phyloP scores from a whole-genome alignment of 331 rosid species.

The Saraca asoca region DNA sequence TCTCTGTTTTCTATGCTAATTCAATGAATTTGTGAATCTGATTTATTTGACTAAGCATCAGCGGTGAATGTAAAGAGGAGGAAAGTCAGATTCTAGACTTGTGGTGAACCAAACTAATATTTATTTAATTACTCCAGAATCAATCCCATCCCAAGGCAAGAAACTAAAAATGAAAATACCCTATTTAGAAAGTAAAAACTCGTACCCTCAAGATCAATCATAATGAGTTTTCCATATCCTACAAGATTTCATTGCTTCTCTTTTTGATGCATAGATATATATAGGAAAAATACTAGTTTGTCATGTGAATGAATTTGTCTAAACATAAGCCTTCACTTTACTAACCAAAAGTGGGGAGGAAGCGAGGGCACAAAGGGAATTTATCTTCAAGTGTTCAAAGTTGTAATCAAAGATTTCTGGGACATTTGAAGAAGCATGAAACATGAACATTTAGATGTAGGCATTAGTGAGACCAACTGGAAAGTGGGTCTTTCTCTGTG shows the following conservation, averaged over 20 bases:
- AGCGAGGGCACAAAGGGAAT: slow-evolving; percentile 40
- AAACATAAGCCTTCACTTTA: slow-evolving; percentile 47
- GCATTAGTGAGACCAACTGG: slow-evolving; percentile 44
- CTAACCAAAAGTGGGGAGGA: slow-evolving; percentile 36
- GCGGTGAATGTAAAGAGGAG: slow-evolving; percentile 23
- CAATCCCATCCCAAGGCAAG: slow-evolving; percentile 35
- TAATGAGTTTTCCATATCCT: slow-evolving; percentile 27
- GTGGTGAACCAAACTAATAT: slow-evolving; percentile 19
- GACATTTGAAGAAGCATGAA: slow-evolving; percentile 33
- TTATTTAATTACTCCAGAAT: slow-evolving; percentile 9
- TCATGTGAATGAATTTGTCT: slow-evolving; percentile 31
- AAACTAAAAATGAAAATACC: slow-evolving; percentile 23
- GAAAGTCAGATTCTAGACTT: slow-evolving; percentile 30
- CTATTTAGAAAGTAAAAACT: slow-evolving; percentile 24
- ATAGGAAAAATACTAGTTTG: slow-evolving; percentile 31
- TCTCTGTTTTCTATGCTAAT: slow-evolving; percentile 25
- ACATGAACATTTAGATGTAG: slow-evolving; percentile 39
- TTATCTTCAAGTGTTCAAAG: slow-evolving; percentile 41
- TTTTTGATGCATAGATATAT: slow-evolving; percentile 39
- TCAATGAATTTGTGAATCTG: slow-evolving; percentile 42
- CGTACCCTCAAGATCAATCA: slow-evolving; percentile 31
- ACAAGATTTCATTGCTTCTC: slow-evolving; percentile 40
- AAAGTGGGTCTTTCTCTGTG: slow-evolving; percentile 43
- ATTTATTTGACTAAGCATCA: slow-evolving; percentile 39
- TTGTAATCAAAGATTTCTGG: slow-evolving; percentile 42